Percentiles rank a stretch among this genome's conserved stretches.
Evolutionary conservation across 2,329 filamentous ascomycete genomes (phyloP).

Genomic region (Arthrobotrys musiformis): DNA sequence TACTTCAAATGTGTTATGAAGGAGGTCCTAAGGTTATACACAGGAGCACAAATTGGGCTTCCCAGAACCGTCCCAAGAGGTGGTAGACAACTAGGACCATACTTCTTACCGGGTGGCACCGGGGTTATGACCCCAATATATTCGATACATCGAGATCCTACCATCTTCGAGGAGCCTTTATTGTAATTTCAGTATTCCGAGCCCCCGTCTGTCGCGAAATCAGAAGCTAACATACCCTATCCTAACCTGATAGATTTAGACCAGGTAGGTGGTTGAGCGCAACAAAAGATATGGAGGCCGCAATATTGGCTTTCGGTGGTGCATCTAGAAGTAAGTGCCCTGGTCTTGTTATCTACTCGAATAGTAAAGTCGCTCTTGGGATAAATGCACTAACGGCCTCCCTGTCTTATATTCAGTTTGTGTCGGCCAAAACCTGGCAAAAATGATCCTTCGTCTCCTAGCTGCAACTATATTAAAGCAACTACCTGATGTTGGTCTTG

Average conservation of each 20-base stretch:
- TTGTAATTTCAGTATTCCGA: neutral
- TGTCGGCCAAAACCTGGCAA: slow-evolving; percentile 14
- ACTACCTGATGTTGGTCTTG: neutral
- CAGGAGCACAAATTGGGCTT: slow-evolving; percentile 8
- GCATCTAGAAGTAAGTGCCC: slow-evolving; percentile 9
- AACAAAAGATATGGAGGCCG: slow-evolving; percentile 29
- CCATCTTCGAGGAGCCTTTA: slow-evolving; percentile 32
- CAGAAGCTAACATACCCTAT: neutral
- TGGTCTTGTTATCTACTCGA: no score
- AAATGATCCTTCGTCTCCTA: slow-evolving; percentile 30
- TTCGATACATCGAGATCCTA: slow-evolving; percentile 28
- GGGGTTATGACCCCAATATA: slow-evolving; percentile 26
- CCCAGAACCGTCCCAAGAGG: slow-evolving; percentile 22
- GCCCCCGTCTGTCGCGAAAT: neutral
- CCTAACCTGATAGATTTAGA: slow-evolving; percentile 20
- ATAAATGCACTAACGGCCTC: neutral
- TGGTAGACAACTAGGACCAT: slow-evolving; percentile 20
- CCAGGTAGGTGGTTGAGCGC: slow-evolving; percentile 32
- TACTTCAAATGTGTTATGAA: slow-evolving; percentile 33
- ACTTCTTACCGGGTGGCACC: slow-evolving; percentile 24
- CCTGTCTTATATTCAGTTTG: slow-evolving; percentile 1
- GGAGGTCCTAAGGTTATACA: slow-evolving; percentile 31
- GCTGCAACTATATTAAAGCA: neutral
- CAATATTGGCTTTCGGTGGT: slow-evolving; percentile 15
- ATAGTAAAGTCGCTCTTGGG: no score